Evolutionary conservation across 2,329 filamentous ascomycete genomes (phyloP), one percentile per base, ranked within the genome.

Genomic region (Cladorrhinum sp.): DNA sequence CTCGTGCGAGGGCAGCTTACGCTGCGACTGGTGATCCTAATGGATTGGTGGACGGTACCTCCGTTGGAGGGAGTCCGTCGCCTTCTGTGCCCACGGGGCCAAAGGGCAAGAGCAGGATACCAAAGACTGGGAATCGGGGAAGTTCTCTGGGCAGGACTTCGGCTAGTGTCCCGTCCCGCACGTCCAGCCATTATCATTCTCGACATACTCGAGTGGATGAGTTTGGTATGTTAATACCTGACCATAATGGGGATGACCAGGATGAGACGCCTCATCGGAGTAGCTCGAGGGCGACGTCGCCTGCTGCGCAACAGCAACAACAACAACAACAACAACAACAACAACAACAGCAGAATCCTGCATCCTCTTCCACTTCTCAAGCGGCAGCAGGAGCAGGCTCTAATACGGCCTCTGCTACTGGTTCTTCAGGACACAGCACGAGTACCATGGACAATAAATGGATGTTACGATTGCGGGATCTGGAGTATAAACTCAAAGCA

Each of bases 401-500:
- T 55, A 55, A 55, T 20, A 55, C 36, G 1, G 53, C 53, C 23
- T 55, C 53, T 5, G 23, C 18, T 16, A n/a, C 22, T 18, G 52
- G 52, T 10, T 27, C 41, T 13, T 8, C 23, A 18, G 32, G 49
- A 22, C 50, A 55, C 3, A 22, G 41, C 41, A 45, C n/a, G 3
- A 55, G 29, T 2, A 62, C 58, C 38, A 76, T 77, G 41, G 89
- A 93, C 67, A 88, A 90, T 65, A 85, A 89, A 66, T 96, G 92
- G 91, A 86, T 96, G 65, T 85, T 96, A 64, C 80, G 95, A 6
- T 80, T 98, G 32, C 86, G 91, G 60, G 93, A 98, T 71, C 79
- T 98, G 67, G 95, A 99, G 78, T 84, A 88, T 66, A 86, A 96
- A 67, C 80, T 99, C 18, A 96, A 96, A 74, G 87, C 90, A 50